A percentile compares a stretch with the other conserved stretches of the same genome.
These are phyloP conservation scores for Saturnispora diversa DNA, from an alignment of 805 yeast genomes.

Conservation along the genomic window DNA sequence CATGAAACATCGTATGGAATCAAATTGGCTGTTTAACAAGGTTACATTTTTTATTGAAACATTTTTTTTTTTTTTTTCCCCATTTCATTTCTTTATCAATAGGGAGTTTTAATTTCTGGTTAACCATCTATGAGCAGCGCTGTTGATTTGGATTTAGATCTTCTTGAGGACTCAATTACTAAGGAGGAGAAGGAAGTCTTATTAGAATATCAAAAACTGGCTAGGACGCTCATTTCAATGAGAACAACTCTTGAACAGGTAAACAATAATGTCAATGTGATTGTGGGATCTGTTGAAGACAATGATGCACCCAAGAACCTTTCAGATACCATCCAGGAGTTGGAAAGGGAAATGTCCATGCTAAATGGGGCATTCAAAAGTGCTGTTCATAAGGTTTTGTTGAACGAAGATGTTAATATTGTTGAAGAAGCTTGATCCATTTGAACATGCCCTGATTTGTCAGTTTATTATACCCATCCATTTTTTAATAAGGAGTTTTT, in stretches of 20 bases:
- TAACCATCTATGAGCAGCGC: neutral
- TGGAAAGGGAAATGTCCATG: constrained; percentile 1
- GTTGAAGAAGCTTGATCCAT: no score
- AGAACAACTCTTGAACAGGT: constrained; percentile 3
- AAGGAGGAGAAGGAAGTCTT: constrained; percentile 3
- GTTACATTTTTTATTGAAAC: no score
- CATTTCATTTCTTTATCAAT: neutral
- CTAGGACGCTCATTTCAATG: neutral
- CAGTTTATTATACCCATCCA: no score
- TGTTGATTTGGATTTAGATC: neutral
- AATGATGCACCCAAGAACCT: neutral
- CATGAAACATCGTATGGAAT: constrained; percentile 7
- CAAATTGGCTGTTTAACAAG: neutral
- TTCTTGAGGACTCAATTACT: neutral
- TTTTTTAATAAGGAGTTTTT: no score
- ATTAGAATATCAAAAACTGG: constrained; percentile 4
- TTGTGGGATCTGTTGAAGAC: constrained; percentile 6
- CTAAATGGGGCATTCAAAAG: constrained; percentile 8
- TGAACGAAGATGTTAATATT: constrained; percentile 4
- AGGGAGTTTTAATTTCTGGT: neutral
- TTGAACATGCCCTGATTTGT: no score
- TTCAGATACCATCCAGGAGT: constrained; percentile 1
- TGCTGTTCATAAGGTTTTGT: constrained; percentile 9
- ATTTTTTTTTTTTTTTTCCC: neutral
- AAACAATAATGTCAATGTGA: constrained; percentile 3